Percentiles rank a stretch among this genome's conserved stretches.
phyloP scores from a whole-genome alignment of 208 protist species.

The Crithidia expoeki region DNA sequence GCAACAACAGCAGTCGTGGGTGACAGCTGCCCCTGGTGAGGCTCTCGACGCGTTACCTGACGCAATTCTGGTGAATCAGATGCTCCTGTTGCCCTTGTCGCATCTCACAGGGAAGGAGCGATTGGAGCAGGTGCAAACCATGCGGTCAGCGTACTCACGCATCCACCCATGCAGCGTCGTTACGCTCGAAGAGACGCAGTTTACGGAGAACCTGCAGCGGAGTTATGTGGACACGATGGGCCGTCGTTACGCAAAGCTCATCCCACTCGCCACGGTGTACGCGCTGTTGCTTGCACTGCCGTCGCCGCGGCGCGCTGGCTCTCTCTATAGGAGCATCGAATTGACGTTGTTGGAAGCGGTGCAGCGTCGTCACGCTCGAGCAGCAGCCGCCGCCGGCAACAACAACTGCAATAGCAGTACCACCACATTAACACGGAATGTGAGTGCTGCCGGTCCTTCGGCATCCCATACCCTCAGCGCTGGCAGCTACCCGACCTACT shows the following conservation, averaged over 20 bases:
- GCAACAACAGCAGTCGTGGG: constrained; percentile 17
- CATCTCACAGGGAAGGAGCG: constrained; percentile 38
- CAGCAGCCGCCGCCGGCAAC: constrained; percentile 12
- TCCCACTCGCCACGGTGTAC: constrained; percentile 58
- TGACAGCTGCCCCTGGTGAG: constrained; percentile 9
- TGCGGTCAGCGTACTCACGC: constrained; percentile 46
- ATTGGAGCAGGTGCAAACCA: constrained; percentile 16
- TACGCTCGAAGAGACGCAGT: constrained; percentile 42
- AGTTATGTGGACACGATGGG: constrained; percentile 62
- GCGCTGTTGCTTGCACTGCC: constrained; percentile 46
- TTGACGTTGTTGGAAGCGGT: constrained; percentile 44
- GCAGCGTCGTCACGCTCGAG: constrained; percentile 31
- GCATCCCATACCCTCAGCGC: neutral
- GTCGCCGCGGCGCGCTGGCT: constrained; percentile 62
- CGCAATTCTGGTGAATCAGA: constrained; percentile 37
- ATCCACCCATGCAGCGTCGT: constrained; percentile 72
- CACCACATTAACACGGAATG: neutral
- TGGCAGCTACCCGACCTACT: neutral
- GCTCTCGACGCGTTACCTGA: constrained; percentile 31
- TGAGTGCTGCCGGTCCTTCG: neutral
- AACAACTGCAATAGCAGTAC: constrained; percentile 8
- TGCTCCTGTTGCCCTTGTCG: constrained; percentile 39
- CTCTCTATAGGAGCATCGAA: constrained; percentile 69
- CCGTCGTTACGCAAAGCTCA: constrained; percentile 46
- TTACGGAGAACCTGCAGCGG: constrained; percentile 47